These are phyloP conservation scores for Suillus occidentalis DNA, from an alignment of 768 basidiomycete species.

Conservation along the genomic window DNA sequence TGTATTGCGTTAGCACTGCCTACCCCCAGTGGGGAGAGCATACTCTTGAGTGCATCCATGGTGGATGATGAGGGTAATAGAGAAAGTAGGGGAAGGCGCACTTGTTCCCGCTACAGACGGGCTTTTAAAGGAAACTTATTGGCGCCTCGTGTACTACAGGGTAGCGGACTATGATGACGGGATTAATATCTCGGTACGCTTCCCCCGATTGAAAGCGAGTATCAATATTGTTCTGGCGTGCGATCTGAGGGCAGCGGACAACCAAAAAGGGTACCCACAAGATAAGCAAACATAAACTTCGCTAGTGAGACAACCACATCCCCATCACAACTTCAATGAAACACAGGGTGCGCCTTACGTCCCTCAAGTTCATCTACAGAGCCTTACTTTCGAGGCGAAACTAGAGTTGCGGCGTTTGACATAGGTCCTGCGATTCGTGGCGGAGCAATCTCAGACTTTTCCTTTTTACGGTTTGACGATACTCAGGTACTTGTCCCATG, in stretches of 20 bases:
- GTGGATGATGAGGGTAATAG: background rate
- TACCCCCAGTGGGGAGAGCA: slow-evolving; percentile 70
- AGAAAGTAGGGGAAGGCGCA: slow-evolving; percentile 35
- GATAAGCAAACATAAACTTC: slow-evolving; percentile 7
- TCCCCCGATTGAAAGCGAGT: slow-evolving; percentile 25
- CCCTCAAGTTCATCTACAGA: slow-evolving; percentile 1
- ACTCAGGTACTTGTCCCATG: slow-evolving; percentile 20
- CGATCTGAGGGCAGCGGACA: slow-evolving; percentile 17
- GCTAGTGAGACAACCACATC: background rate
- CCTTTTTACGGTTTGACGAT: slow-evolving; percentile 26
- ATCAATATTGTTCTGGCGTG: slow-evolving; percentile 22
- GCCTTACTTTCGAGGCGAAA: background rate
- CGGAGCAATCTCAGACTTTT: slow-evolving; percentile 20
- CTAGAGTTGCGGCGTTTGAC: slow-evolving; percentile 6
- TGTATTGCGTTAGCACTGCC: slow-evolving; percentile 64
- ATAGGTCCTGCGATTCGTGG: slow-evolving; percentile 15
- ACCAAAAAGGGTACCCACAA: slow-evolving; percentile 20
- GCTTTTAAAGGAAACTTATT: slow-evolving; percentile 35
- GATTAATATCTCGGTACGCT: slow-evolving; percentile 32
- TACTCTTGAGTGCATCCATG: slow-evolving; percentile 72
- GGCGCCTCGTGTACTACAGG: slow-evolving; percentile 35
- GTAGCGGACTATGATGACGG: slow-evolving; percentile 29
- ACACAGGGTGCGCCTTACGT: slow-evolving; percentile 5
- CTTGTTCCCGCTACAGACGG: slow-evolving; percentile 33
- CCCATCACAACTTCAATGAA: slow-evolving; percentile 4